These are phyloP conservation scores for Septoria petroselini DNA, from an alignment of 2,329 filamentous ascomycete genomes.

Conservation along the genomic window DNA sequence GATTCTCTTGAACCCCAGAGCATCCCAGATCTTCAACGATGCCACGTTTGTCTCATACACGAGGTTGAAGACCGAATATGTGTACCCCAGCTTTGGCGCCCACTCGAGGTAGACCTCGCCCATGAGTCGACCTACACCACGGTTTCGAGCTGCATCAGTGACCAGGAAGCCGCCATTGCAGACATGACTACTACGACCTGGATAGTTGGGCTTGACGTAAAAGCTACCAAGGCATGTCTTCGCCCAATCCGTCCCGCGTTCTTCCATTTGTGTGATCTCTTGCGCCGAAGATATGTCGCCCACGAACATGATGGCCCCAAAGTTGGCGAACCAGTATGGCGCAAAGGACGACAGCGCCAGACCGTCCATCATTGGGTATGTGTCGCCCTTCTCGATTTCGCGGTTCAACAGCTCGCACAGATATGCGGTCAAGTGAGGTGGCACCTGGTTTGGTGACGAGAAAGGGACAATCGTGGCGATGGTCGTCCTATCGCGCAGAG, in stretches of 20 bases:
- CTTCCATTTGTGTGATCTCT: slow-evolving; percentile 49
- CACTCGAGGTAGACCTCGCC: slow-evolving; percentile 53
- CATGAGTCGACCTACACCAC: slow-evolving; percentile 52
- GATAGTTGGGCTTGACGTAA: slow-evolving; percentile 93
- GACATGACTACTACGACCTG: slow-evolving; percentile 82
- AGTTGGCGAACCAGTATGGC: slow-evolving; percentile 87
- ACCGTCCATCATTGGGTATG: slow-evolving; percentile 80
- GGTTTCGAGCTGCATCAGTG: slow-evolving; percentile 47
- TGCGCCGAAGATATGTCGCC: slow-evolving; percentile 66
- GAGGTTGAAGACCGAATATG: slow-evolving; percentile 89
- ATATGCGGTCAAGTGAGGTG: slow-evolving; percentile 69
- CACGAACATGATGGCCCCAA: slow-evolving; percentile 81
- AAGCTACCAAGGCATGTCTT: slow-evolving; percentile 83
- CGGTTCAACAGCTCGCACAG: slow-evolving; percentile 81
- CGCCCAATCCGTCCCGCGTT: slow-evolving; percentile 63
- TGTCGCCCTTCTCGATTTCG: slow-evolving; percentile 88
- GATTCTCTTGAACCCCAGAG: slow-evolving; percentile 86
- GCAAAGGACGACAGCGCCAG: slow-evolving; percentile 73
- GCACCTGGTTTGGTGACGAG: slow-evolving; percentile 72
- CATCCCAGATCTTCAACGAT: slow-evolving; percentile 88
- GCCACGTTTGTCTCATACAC: slow-evolving; percentile 93
- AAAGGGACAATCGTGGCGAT: slow-evolving; percentile 82
- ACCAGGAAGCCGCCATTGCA: slow-evolving; percentile 63
- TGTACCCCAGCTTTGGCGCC: slow-evolving; percentile 66
- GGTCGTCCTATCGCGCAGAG: slow-evolving; percentile 77